These are phyloP conservation scores for Neospermospora avenae DNA, from an alignment of 2,329 filamentous ascomycete species.

Conservation along the genomic window DNA sequence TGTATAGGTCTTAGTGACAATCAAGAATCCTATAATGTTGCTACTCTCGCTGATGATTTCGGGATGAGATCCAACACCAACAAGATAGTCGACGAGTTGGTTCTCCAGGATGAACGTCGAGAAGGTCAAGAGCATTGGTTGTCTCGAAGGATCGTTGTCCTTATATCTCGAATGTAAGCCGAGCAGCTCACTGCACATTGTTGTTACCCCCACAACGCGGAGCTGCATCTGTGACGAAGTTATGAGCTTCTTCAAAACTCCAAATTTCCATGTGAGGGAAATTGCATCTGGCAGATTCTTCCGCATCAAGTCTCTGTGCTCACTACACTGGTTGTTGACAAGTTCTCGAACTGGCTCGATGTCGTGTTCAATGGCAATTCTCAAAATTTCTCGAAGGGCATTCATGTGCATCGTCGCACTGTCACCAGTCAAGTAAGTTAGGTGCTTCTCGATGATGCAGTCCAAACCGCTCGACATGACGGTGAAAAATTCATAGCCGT, in stretches of 20 bases:
- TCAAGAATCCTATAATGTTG: constrained; percentile 84
- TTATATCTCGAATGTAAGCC: constrained; percentile 57
- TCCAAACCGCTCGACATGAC: constrained; percentile 43
- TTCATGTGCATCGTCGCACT: constrained; percentile 40
- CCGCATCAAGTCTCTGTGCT: constrained; percentile 34
- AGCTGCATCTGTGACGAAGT: constrained; percentile 87
- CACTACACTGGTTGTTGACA: constrained; percentile 29
- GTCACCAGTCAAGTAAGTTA: constrained; percentile 49
- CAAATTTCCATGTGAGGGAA: constrained; percentile 65
- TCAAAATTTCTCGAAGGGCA: constrained; percentile 45
- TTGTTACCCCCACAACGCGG: constrained; percentile 73
- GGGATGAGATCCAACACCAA: constrained; percentile 87
- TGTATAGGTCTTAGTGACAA: constrained; percentile 73
- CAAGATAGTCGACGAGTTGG: constrained; percentile 78
- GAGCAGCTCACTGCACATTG: constrained; percentile 70
- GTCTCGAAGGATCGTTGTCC: constrained; percentile 35
- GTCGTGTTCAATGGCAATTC: constrained; percentile 36
- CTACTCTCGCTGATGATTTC: constrained; percentile 78
- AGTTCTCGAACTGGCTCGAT: constrained; percentile 19
- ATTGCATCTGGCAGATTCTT: constrained; percentile 48
- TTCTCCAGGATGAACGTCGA: constrained; percentile 66
- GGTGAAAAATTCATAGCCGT: constrained; percentile 44
- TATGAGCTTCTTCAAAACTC: constrained; percentile 67
- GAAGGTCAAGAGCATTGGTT: constrained; percentile 62
- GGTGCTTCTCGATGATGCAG: constrained; percentile 51